phyloP scores from a whole-genome alignment of 106 monocot genomes.

The Vanilla planifolia region DNA sequence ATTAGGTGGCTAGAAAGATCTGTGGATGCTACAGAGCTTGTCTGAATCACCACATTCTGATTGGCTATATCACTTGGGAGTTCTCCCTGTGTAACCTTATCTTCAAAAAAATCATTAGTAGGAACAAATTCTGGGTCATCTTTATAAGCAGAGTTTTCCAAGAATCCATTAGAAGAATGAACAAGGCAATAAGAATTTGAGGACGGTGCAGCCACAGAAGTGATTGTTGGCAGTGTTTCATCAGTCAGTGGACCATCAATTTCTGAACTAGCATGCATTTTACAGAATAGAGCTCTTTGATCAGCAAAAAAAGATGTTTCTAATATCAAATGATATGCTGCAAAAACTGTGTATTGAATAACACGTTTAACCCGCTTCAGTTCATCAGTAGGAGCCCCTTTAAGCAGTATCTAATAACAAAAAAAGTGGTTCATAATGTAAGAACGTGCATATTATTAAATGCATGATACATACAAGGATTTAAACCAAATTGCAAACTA shows the following conservation, averaged over 20 bases:
- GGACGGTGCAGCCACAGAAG: constrained; percentile 7
- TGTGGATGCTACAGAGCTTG: constrained; percentile 5
- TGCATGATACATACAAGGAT: neutral
- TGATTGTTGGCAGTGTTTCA: neutral
- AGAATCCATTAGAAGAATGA: constrained; percentile 31
- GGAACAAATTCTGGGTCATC: constrained; percentile 2
- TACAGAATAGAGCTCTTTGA: constrained; percentile 66
- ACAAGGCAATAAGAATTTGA: constrained; percentile 11
- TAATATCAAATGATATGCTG: constrained; percentile 91
- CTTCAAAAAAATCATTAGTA: constrained; percentile 13
- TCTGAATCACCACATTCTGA: neutral
- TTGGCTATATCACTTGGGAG: neutral
- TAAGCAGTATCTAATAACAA: constrained; percentile 74
- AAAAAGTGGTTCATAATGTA: constrained; percentile 2
- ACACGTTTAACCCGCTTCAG: constrained; percentile 88
- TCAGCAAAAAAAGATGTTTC: constrained; percentile 96
- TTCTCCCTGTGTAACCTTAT: constrained; percentile 7
- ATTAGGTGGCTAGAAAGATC: constrained; percentile 21
- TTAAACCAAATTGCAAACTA: too few species aligned
- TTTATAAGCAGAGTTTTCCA: constrained; percentile 17
- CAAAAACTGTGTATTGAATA: constrained; percentile 90
- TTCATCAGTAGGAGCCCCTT: constrained; percentile 86
- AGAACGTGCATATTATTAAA: neutral
- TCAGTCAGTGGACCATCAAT: neutral
- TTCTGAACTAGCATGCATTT: constrained; percentile 13